phyloP scores from a whole-genome alignment of 2,329 filamentous ascomycete genomes.

The Diaporthe citri region DNA sequence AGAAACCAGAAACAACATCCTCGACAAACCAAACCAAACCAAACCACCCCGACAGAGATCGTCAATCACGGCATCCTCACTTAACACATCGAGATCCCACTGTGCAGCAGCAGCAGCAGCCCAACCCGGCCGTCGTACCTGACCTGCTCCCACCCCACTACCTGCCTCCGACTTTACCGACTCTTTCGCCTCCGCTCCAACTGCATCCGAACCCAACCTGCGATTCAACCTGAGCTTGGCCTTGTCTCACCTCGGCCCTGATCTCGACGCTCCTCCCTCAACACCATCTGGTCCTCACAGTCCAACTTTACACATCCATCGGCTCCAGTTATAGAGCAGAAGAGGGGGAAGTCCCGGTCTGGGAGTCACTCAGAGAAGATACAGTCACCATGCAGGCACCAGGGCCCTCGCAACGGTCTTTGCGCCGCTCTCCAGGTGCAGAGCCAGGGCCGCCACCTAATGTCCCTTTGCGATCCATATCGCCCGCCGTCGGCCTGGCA shows the following conservation, averaged over 20 bases:
- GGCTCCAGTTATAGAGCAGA: background rate
- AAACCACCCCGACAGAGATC: slow-evolving; percentile 16
- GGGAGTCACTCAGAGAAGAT: background rate
- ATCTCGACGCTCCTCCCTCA: slow-evolving; percentile 19
- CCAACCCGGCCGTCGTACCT: background rate
- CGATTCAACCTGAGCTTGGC: slow-evolving; percentile 15
- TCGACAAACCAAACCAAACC: slow-evolving; percentile 16
- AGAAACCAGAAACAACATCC: slow-evolving; percentile 26
- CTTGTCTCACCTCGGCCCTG: slow-evolving; percentile 28
- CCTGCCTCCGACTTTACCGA: slow-evolving; percentile 32
- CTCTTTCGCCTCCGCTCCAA: slow-evolving; percentile 31
- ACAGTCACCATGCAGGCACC: slow-evolving; percentile 62
- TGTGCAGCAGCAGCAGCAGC: background rate
- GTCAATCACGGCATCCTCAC: slow-evolving; percentile 19
- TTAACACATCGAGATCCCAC: background rate
- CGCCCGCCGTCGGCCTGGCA: slow-evolving; percentile 65
- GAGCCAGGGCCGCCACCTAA: slow-evolving; percentile 70
- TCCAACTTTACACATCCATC: background rate
- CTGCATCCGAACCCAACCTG: slow-evolving; percentile 7
- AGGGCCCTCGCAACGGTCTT: slow-evolving; percentile 63
- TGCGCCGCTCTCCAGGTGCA: slow-evolving; percentile 73
- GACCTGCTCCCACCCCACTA: slow-evolving; percentile 23
- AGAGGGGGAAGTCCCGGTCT: slow-evolving; percentile 27
- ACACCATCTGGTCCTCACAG: slow-evolving; percentile 1
- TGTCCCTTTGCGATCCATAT: slow-evolving; percentile 69